Percentiles rank a stretch among this genome's conserved stretches.
These are phyloP conservation scores for Tripidium arundinaceum DNA, from an alignment of 202 grass and related monocot species.

Conservation along the genomic window DNA sequence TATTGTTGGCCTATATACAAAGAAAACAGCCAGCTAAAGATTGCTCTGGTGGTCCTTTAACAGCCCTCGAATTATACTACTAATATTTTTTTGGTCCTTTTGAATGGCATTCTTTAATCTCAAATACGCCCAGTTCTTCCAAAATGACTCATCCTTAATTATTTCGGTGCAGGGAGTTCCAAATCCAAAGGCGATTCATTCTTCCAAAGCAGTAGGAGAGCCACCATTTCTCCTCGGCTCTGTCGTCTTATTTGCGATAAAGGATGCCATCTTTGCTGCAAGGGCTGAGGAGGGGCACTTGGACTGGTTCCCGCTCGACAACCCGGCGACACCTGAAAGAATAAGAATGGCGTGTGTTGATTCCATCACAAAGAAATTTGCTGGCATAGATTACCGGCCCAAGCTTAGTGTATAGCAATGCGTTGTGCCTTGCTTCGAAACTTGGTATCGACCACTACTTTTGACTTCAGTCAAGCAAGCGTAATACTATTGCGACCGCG, in stretches of 20 bases:
- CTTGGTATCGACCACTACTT: neutral
- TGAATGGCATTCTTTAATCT: neutral
- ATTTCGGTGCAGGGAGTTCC: conserved; percentile 47
- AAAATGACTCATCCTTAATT: neutral
- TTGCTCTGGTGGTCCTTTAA: neutral
- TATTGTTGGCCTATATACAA: neutral
- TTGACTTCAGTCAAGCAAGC: neutral
- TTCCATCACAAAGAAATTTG: conserved; percentile 70
- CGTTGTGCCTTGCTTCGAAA: too few species aligned
- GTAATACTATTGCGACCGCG: neutral
- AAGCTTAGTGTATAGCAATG: conserved; percentile 85
- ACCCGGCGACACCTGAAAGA: conserved; percentile 80
- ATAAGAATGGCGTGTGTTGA: conserved; percentile 93
- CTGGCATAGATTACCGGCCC: conserved; percentile 51
- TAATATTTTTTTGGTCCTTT: neutral
- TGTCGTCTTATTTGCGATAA: conserved; percentile 76
- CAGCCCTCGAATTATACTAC: neutral
- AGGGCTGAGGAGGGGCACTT: conserved; percentile 61
- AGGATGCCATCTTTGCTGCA: conserved; percentile 64
- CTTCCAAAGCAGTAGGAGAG: conserved; percentile 94
- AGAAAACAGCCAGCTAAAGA: neutral
- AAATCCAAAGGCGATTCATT: conserved; percentile 80
- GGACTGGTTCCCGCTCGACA: conserved; percentile 81
- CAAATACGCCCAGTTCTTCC: neutral
- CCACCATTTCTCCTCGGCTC: conserved; percentile 92